Base-by-base conservation (phyloP, 768 basidiomycete genomes). In the Amanita fuliginea region DNA sequence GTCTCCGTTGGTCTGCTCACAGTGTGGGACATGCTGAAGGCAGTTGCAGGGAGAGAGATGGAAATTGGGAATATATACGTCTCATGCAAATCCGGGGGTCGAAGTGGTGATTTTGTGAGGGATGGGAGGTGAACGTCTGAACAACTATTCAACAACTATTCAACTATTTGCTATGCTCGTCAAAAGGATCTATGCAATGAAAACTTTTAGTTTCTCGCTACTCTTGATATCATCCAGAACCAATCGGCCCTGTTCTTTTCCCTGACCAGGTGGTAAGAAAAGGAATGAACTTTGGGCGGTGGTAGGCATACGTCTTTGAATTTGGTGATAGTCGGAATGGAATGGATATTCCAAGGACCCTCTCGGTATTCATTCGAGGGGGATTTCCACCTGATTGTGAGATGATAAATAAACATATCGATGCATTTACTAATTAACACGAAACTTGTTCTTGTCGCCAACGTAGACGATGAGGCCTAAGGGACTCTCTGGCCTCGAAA, bases 1-100 rank as follows among this genome's bases (percentile, higher is more conserved):
- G 91, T 89, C 7, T 81, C 81, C 1, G 70, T 86, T 26, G 82
- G 81, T 4, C 71, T 88, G 28, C 67, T 94, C 47, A 89, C 88
- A 1, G 80, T 93, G 11, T 95, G 90, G 86, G 90, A 92, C 60
- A 93, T 95, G 91, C 74, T 93, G 26, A 93, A 94, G 66, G 84
- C 85, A 4, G 82, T 90, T 1, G 89, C 86, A 1, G 92, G 89
- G n/a, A 76, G 76, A 60, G 85, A 88, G 51, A 92, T 95, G 87
- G 66, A 76, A 51, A 87, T 96, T 32, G 70, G 77, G 16, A 75
- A 78, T 19, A 75, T 91, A 33, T 65, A 74, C 54, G 83, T 91
- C 3, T 67, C 69, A 1, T 63, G 67, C 28, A 93, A 93, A 63
- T 68, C 73, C 24, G 91, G 89, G 10, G 91, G 90, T 14, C 72